Evolutionary conservation across 164 flowering plant genomes (phyloP), one percentile per base, ranked within the genome.

Genomic region (Sedum album): DNA sequence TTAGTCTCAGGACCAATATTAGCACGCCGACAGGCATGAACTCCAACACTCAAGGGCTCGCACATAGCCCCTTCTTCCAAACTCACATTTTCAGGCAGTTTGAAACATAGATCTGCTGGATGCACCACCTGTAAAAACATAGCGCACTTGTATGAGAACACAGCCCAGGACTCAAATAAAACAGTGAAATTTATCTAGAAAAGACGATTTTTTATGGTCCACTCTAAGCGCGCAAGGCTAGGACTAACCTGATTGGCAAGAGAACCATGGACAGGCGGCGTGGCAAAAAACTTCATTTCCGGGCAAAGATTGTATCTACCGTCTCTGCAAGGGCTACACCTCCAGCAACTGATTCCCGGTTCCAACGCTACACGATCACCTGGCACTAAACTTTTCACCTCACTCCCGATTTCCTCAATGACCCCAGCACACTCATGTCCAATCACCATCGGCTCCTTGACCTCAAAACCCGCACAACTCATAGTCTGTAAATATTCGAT

Each of bases 11-110:
- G 88, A 62, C 96, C 93, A 71, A 88, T 70, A 46, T 82, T 70
- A 49, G 94, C 96, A 62, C 97, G 87, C 2, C 90, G 89, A 71
- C 97, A 94, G 72, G 93, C 96, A 79, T 94, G 97, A 31, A 94
- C 83, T 39, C 96, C 97, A 42, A 94, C 99, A 69, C 99, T 94
- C 21, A 94, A 77, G 35, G 98, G 99, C 79, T 94, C 99, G 73
- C 96, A 91, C 97, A 94, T 89, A 17, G 99, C 99, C 49, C 99
- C 99, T 81, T 91, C 99, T 75, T 91, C 97, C 79, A 94, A 83
- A 80, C 96, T 94, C 78, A 94, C 87, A 74, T 87, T 88, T 7
- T 90, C 95, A 3, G 97, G 96, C 57, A 91, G 81, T 70, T 94
- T 90, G 68, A 94, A 94, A 67, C 99, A 91, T 65, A 94, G 72